phyloP scores from a whole-genome alignment of 148 eudicot genomes.

The Camellia sinensis region DNA sequence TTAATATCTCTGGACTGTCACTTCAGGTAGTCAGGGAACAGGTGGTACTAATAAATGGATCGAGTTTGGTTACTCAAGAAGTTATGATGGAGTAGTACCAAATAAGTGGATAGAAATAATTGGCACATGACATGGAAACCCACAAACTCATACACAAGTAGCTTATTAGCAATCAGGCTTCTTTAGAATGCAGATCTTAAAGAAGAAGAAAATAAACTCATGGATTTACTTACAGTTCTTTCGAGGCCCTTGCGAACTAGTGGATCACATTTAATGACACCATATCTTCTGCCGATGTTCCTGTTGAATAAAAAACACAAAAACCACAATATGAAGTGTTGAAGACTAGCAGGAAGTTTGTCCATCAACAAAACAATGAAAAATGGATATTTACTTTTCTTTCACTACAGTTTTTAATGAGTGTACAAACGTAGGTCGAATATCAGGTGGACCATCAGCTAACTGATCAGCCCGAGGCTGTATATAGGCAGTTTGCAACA shows the following conservation, averaged over 20 bases:
- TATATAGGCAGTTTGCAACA: slow-evolving; percentile 74
- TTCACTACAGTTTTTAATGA: slow-evolving; percentile 42
- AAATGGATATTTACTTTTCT: slow-evolving; percentile 45
- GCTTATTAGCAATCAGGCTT: background rate
- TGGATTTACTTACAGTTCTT: slow-evolving; percentile 59
- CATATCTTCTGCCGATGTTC: slow-evolving; percentile 57
- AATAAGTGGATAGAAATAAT: background rate
- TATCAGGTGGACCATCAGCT: slow-evolving; percentile 59
- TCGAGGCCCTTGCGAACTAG: slow-evolving; percentile 69
- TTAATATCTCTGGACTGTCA: background rate
- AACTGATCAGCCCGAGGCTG: slow-evolving; percentile 69
- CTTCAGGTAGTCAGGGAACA: background rate
- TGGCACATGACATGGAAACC: background rate
- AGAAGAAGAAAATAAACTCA: background rate
- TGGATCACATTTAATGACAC: slow-evolving; percentile 86
- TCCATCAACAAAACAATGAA: background rate
- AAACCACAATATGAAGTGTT: slow-evolving; percentile 10
- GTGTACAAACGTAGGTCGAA: slow-evolving; percentile 91
- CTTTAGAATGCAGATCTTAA: background rate
- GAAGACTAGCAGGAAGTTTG: slow-evolving; percentile 1
- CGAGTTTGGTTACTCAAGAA: background rate
- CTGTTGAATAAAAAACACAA: slow-evolving; percentile 36
- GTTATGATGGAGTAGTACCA: background rate
- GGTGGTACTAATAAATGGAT: background rate
- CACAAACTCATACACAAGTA: background rate